Percentiles rank a stretch among this genome's conserved stretches.
Evolutionary conservation across 148 eudicot species (phyloP).

Genomic region (Rhododendron henanense): DNA sequence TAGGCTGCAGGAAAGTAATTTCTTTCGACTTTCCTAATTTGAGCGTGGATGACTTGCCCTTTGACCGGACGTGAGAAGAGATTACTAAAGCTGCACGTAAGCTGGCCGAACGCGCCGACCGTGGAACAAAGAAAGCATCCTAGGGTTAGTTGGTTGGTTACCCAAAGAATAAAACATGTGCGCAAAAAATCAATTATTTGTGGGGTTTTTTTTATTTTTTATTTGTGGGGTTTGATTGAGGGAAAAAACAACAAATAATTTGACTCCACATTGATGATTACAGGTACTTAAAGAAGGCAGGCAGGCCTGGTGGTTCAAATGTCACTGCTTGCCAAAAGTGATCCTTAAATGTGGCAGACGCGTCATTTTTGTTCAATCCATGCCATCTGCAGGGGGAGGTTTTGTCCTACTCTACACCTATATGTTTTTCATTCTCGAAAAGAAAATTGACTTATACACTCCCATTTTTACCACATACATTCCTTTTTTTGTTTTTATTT

Average conservation of each 20-base stretch:
- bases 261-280: not conserved
- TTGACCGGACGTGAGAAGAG: too few species aligned
- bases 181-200: not conserved
- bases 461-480: too few species aligned
- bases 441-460: too few species aligned
- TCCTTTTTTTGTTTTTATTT: too few species aligned
- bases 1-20: too few species aligned
- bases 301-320: slow-evolving; percentile 12
- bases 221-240: not conserved
- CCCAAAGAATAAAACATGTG: slow-evolving; percentile 1
- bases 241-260: not conserved
- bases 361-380: not conserved
- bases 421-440: not conserved
- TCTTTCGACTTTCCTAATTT: too few species aligned
- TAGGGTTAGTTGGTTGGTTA: not conserved
- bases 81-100: rapidly evolving
- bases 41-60: too few species aligned
- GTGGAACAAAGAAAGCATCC: too few species aligned
- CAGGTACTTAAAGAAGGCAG: not conserved
- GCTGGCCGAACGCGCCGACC: too few species aligned
- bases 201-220: not conserved
- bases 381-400: not conserved
- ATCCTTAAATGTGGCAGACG: slow-evolving; percentile 4
- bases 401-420: not conserved
- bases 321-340: slow-evolving; percentile 5